Conservation (phyloP, 2,329 filamentous ascomycete genomes). For the Monilinia fructigena region DNA sequence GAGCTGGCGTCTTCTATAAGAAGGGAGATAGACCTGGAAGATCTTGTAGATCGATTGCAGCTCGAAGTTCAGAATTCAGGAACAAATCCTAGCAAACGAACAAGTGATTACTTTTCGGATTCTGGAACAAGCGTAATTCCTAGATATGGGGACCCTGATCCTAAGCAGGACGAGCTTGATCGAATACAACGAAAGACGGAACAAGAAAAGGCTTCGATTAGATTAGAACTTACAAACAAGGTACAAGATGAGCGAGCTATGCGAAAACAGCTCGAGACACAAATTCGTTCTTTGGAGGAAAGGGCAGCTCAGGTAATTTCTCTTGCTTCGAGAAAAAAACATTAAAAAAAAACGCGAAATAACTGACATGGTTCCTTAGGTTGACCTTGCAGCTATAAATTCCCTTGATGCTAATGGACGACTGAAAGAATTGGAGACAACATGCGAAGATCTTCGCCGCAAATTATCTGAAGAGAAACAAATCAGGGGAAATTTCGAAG, state of each 20-base stretch:
- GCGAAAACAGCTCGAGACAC: conserved; percentile 74
- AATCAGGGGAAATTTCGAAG: conserved; percentile 90
- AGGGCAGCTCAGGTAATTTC: conserved; percentile 63
- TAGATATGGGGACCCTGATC: conserved; percentile 63
- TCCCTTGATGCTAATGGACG: conserved; percentile 57
- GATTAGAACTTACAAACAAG: conserved; percentile 79
- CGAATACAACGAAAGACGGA: conserved; percentile 79
- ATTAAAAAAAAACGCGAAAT: neutral
- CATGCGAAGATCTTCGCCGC: conserved; percentile 78
- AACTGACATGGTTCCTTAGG: conserved; percentile 31
- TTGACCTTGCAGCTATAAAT: conserved; percentile 52
- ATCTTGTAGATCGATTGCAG: conserved; percentile 85
- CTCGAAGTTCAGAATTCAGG: conserved; percentile 63
- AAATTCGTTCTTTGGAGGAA: conserved; percentile 79
- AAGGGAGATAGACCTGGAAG: conserved; percentile 94
- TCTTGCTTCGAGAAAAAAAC: conserved; percentile 23
- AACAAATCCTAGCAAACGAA: conserved; percentile 61
- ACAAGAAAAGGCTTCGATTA: conserved; percentile 85
- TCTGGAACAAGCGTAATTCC: conserved; percentile 82
- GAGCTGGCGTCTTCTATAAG: conserved; percentile 92
- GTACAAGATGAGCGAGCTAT: conserved; percentile 81
- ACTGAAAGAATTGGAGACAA: conserved; percentile 74
- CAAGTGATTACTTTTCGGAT: conserved; percentile 97
- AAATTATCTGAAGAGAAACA: conserved; percentile 81
- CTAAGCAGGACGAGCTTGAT: conserved; percentile 70